Evolutionary conservation across 2,329 filamentous ascomycete species (phyloP), one percentile per base, ranked within the genome.

Genomic region (Thermoascus crustaceus): DNA sequence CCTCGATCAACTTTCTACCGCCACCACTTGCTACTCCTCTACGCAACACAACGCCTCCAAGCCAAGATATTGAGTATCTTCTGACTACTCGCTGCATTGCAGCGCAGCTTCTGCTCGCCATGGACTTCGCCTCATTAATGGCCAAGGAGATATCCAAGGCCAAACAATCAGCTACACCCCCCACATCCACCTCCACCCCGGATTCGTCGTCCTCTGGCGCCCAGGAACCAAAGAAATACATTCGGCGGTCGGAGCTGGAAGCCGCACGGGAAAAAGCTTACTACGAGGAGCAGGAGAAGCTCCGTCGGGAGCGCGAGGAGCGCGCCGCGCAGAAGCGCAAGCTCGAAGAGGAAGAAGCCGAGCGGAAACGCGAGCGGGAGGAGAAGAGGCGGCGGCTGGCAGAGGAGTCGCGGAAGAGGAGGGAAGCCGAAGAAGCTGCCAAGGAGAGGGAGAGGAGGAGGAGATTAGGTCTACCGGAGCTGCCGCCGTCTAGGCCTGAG

Each of bases 81-180:
- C n/a, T n/a, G n/a, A n/a, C n/a, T n/a, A n/a, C n/a, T n/a, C n/a
- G 26, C 26, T 29, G 26, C 26, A 7, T 13, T 29, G 26, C 26
- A 29, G 26, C 14, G 18, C 6, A 13, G 8, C 16, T 30, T 17
- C n/a, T 13, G 18, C n/a, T 19, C 55, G 70, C 42, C 47, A 98
- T 98, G 91, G 88, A 98, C 63, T 98, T 98, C 68, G 87, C 87
- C 42, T 77, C 86, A 22, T 69, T 98, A 31, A 94, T 98, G 85
- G 79, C 84, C 53, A 83, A 86, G 56, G 87, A 94, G 63, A 91
- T 98, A 53, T 78, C 84, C 52, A 93, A 91, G 61, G 72, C 80
- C 48, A 85, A 85, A 60, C 64, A 73, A 36, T 47, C 63, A 26
- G 47, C 64, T 26, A 48, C 64, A 34, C 44, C 61, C 14, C 42